Evolutionary conservation across 1,139 yeast species (phyloP), one percentile per base, ranked within the genome.

Genomic region (Saccharomycopsis hybrid): DNA sequence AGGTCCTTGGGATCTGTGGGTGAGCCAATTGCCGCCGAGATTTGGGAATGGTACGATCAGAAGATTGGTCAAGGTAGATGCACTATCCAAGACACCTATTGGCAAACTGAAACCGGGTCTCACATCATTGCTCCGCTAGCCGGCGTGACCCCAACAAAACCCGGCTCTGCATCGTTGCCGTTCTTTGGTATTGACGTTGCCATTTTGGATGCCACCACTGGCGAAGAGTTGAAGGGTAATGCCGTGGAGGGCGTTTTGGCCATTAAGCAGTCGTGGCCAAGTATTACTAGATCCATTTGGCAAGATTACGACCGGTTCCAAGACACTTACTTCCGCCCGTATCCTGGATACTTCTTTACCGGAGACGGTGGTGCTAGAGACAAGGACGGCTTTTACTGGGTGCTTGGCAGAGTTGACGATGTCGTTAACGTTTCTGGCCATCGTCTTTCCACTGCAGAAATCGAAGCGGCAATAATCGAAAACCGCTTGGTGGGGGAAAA

Each of bases 361-460:
- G 98, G 98, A 64, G 98, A 92, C 67, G 97, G 97, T 70, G 97
- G 97, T 49, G 97, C 95, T 53, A 82, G 97, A 70, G 98, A 92
- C 67, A 82, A 84, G 62, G 97, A 92, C 64, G 97, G 97, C 49
- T 92, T 84, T 77, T 88, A 89, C 74, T 92, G 97, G 96, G 90
- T 92, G 63, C 80, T 96, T 69, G 97, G 98, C 60, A 86, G 98
- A 73, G 97, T 92, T 59, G 98, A 92, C 68, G 98, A 92, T 63
- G 97, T 92, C 57, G 97, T 92, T 60, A 92, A 92, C 66, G 97
- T 92, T 48, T 85, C 95, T 52, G 98, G 98, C 59, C 98, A 92
- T 71, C 85, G 98, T 71, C 77, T 92, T 62, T 89, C 97, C 27
- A 92, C 98, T 48, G 90, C 97, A 47, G 98, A 92, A 71, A 92